Evolutionary conservation across 2,329 filamentous ascomycete genomes (phyloP), one percentile per base, ranked within the genome.

Genomic region (Trematosphaeria pertusa): DNA sequence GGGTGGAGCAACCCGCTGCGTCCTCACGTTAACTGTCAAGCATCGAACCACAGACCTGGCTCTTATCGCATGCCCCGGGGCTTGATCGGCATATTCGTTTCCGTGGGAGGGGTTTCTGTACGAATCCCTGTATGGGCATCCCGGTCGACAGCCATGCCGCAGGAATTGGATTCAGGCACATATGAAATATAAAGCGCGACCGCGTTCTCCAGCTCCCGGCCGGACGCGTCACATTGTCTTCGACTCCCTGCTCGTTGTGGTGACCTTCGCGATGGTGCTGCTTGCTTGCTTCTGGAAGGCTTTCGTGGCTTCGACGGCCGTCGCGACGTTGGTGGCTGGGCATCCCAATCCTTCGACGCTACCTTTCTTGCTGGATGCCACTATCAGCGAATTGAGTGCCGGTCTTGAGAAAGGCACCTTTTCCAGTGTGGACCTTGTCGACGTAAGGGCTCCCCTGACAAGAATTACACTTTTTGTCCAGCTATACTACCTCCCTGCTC

Each of bases 391-490:
- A 18, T 69, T 85, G 17, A 65, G 72, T 19, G 58, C 64, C 31
- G 82, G 81, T 2, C 66, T 85, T 8, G 72, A 78, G 34, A 65
- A 66, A 14, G 75, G 75, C 2, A 67, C 73, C n/a, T 85, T 81
- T 52, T 81, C 76, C 1, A 84, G 80, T 56, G 76, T 80, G n/a
- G 79, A 85, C 46, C 67, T 86, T 14, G 81, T 84, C 34, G 43
- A 61, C 21, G 60, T 63, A 12, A 44, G 52, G 52, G n/a, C n/a
- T n/a, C n/a, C n/a, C n/a, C n/a, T n/a, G n/a, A n/a, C n/a, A n/a
- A n/a, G n/a, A n/a, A n/a, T n/a, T n/a, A n/a, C n/a, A n/a, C n/a
- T n/a, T n/a, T n/a, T n/a, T n/a, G n/a, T n/a, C n/a, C n/a, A n/a
- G n/a, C n/a, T n/a, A n/a, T n/a, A n/a, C n/a, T n/a, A n/a, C n/a